Evolutionary conservation across 2,329 filamentous ascomycete genomes (phyloP), one percentile per base, ranked within the genome.

Genomic region (Chrysoporthe deuterocubensis): DNA sequence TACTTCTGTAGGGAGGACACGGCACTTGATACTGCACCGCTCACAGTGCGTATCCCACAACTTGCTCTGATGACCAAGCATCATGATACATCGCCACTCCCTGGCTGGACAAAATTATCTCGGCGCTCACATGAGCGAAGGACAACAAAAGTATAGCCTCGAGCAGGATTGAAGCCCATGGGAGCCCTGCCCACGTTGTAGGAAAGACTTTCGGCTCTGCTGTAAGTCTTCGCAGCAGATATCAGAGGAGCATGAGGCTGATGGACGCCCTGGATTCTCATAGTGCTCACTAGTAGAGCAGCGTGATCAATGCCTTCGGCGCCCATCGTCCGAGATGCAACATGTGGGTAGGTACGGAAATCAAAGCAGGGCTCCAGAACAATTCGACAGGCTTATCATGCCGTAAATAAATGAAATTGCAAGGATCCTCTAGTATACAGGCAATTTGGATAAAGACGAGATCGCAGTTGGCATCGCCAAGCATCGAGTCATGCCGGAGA

Each of bases 381-480:
- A n/a, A 4, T 21, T 21, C 37, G 6, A 21, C 18, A 50, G 46
- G 13, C 13, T 37, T 42, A 40, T 34, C 8, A 13, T 11, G 7
- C 16, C 32, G 7, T 26, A 16, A 14, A 3, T 8, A 62, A 21
- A 34, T 59, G 16, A n/a, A 11, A 9, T 50, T 48, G 14, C 60
- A 62, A 62, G 44, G 44, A 42, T 40, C 3, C 2, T 46, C 62
- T 65, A 59, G 42, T 60, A 48, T 67, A 44, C 60, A 67, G 64
- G 59, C 67, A 62, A 64, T 69, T 52, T 67, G 67, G 64, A 67
- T 67, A 69, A 69, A 67, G 43, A 40, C 48, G 44, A 26, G 21
- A 52, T 21, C 32, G 14, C 43, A 42, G 59, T 52, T 48, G 60
- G 43, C 18, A 5, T n/a, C 32, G 60, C 60, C 46, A 62, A 62